phyloP scores from a whole-genome alignment of 257 asterid genomes.

The Cordia subcordata region DNA sequence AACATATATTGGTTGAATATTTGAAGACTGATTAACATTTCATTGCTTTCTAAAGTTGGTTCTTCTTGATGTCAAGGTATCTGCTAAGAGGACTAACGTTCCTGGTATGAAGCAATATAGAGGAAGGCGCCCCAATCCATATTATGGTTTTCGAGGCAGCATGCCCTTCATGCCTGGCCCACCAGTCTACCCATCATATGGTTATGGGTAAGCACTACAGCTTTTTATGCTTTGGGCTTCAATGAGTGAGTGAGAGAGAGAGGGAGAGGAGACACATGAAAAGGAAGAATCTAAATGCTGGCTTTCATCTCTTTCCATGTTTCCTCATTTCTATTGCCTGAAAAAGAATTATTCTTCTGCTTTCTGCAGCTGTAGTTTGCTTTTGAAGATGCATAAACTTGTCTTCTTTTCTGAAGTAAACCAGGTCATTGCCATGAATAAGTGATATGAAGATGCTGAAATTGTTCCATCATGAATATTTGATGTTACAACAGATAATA shows the following conservation, averaged over 20 bases:
- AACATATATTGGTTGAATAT: conserved; percentile 1
- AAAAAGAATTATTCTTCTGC: too few species aligned
- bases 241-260: background rate
- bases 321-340: too few species aligned
- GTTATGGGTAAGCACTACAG: conserved; percentile 38
- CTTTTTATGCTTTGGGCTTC: background rate
- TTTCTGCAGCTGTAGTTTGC: too few species aligned
- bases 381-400: too few species aligned
- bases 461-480: too few species aligned
- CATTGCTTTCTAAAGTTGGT: conserved; percentile 2
- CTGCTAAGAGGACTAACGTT: conserved; percentile 54
- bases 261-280: too few species aligned
- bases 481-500: too few species aligned
- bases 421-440: too few species aligned
- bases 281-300: too few species aligned
- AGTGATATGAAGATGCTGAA: too few species aligned
- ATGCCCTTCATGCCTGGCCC: conserved; percentile 37
- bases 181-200: conserved; percentile 26
- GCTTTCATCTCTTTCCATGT: too few species aligned
- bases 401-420: too few species aligned
- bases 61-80: conserved; percentile 31
- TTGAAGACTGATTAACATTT: background rate
- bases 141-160: conserved; percentile 31
- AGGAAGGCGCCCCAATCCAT: conserved; percentile 41
- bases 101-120: conserved; percentile 56